Base-by-base conservation (phyloP, 2,329 filamentous ascomycete genomes). In the Colletotrichum plurivorum region DNA sequence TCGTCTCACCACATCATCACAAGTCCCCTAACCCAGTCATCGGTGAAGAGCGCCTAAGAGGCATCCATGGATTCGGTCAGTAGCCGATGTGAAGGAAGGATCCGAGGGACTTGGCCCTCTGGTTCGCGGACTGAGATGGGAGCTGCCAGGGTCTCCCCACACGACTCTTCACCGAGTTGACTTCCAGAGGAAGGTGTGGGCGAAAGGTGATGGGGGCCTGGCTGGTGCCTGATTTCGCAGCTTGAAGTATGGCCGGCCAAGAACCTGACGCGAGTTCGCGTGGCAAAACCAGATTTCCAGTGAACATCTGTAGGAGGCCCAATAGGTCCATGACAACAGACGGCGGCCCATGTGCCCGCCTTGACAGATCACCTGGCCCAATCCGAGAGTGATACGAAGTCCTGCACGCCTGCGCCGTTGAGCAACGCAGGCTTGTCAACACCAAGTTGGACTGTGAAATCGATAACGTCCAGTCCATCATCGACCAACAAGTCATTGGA, bases 261-360 rank as follows among this genome's bases (percentile, higher is more conserved):
- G 43, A 45, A 20, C 48, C 43, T 20, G 48, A 51, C 67, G 67
- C 55, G 15, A 69, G 55, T 69, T 62, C 55, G 56, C 52, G 45
- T 25, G 20, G 45, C 43, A 51, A 9, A 49, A 15, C 31, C 36
- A 31, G 46, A 18, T 13, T 56, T 16, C 13, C 41, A 31, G 43
- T 46, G 45, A 59, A 27, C 45, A 31, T 27, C 51, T 45, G 16
- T 58, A n/a, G 53, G 12, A 48, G 15, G 18, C 20, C 54, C 54
- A 66, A 60, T 59, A 41, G 60, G 31, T 41, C 53, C 49, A 41
- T 60, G 31, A 53, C 61, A 55, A 49, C 66, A 48, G 20, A 18
- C 46, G 31, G 20, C 53, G 22, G 53, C 27, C 56, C 49, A 62
- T 43, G 65, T 65, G 49, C 27, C 43, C 53, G n/a, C 49, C 48